Evolutionary conservation across 352 stramenopile genomes (phyloP).

Genomic region (Pythium vanterpoolii): DNA sequence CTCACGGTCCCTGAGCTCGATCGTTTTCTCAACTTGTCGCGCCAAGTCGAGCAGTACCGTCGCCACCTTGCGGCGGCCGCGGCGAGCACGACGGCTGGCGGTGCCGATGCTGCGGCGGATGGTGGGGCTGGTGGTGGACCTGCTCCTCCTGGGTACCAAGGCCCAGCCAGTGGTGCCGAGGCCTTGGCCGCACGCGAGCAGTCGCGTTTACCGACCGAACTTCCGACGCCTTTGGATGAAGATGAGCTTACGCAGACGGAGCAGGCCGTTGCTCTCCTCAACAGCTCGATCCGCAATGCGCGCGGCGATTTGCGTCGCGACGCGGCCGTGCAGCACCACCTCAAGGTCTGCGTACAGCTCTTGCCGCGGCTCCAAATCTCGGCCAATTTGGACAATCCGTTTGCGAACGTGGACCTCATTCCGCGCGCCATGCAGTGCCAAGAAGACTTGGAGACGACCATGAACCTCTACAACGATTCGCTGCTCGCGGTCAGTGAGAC

Average conservation of each 20-base stretch:
- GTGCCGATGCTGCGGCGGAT: conserved; percentile 2
- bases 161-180: conserved; percentile 46
- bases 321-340: conserved; percentile 75
- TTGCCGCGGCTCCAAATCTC: conserved; percentile 83
- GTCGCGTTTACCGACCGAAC: conserved; percentile 71
- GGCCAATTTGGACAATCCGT: conserved; percentile 88
- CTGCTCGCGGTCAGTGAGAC: conserved; percentile 84
- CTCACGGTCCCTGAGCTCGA: conserved; percentile 84
- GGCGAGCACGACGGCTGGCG: conserved; percentile 25
- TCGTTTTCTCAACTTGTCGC: conserved; percentile 83
- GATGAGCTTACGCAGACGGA: conserved; percentile 85
- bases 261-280: conserved; percentile 71
- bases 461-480: conserved; percentile 89
- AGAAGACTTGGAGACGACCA: conserved; percentile 83
- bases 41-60: conserved; percentile 82
- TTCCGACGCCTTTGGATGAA: conserved; percentile 82
- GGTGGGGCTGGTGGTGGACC: conserved; percentile 24
- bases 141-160: conserved; percentile 44
- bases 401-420: conserved; percentile 85
- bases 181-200: conserved; percentile 77
- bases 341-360: conserved; percentile 86
- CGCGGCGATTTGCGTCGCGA: conserved; percentile 79
- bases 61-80: conserved; percentile 47
- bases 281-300: conserved; percentile 75
- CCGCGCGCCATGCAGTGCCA: conserved; percentile 87